Conservation (phyloP, 225 moss, liverwort and hornwort genomes). For the Physcomitrellopsis africana region DNA sequence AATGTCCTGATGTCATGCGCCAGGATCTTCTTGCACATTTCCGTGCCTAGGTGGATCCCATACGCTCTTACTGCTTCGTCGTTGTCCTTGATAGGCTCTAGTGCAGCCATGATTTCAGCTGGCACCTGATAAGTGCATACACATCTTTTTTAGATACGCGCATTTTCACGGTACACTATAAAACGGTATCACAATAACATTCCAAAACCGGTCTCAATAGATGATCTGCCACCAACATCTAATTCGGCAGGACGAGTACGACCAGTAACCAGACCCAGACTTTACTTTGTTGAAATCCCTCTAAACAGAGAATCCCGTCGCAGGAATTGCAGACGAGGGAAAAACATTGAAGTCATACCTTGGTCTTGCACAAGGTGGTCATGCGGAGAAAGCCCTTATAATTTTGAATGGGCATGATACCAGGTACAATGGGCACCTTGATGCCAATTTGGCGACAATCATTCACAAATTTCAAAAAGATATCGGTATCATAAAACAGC, state of each 20-base stretch:
- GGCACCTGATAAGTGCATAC: slow-evolving; percentile 59
- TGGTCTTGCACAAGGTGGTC: slow-evolving; percentile 96
- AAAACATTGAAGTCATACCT: slow-evolving; percentile 41
- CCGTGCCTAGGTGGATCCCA: slow-evolving; percentile 89
- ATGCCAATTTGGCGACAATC: slow-evolving; percentile 97
- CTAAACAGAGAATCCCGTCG: not conserved
- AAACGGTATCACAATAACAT: no score
- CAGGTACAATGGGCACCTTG: slow-evolving; percentile 82
- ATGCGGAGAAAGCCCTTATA: slow-evolving; percentile 95
- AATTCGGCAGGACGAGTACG: not conserved
- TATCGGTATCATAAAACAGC: slow-evolving; percentile 87
- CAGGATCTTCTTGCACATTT: slow-evolving; percentile 96
- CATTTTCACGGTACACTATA: no score
- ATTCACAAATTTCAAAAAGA: slow-evolving; percentile 86
- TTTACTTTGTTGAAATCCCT: not conserved
- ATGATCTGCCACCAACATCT: not conserved
- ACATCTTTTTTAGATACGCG: slow-evolving; percentile 3
- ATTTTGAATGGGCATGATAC: slow-evolving; percentile 97
- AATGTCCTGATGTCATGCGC: slow-evolving; percentile 77
- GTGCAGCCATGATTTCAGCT: slow-evolving; percentile 70
- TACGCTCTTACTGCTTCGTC: slow-evolving; percentile 91
- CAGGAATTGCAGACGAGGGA: not conserved
- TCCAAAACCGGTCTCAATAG: no score
- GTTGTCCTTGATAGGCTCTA: slow-evolving; percentile 96
- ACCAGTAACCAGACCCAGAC: not conserved